phyloP scores from a whole-genome alignment of 192 early-diverging fungal species.

The Backusella psychrophila region DNA sequence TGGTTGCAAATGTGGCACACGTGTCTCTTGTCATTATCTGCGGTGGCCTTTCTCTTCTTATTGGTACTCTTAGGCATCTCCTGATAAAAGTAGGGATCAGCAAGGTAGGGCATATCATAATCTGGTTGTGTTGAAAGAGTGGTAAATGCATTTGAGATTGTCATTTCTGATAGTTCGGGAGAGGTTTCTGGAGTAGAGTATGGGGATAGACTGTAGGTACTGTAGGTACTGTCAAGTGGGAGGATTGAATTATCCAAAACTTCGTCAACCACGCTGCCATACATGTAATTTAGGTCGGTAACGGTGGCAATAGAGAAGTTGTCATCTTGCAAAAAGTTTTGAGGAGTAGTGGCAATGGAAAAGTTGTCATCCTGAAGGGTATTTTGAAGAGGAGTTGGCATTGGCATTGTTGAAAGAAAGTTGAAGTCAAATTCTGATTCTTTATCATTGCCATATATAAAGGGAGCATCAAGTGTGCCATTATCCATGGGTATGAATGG shows the following conservation, averaged over 20 bases:
- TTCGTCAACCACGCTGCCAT: neutral
- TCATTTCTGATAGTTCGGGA: conserved; percentile 1
- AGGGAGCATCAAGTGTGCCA: neutral
- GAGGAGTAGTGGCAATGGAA: neutral
- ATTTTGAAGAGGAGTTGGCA: neutral
- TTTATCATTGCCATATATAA: neutral
- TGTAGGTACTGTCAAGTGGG: neutral
- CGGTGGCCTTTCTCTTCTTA: neutral
- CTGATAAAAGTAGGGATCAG: conserved; percentile 4
- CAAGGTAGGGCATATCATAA: conserved; percentile 4
- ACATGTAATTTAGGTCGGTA: neutral
- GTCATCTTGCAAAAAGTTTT: conserved; percentile 11
- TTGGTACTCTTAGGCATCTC: neutral
- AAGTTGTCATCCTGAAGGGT: neutral
- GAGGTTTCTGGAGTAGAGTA: conserved; percentile 8
- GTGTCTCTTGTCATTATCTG: conserved; percentile 10
- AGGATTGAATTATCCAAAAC: neutral
- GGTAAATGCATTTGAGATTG: neutral
- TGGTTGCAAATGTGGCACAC: conserved; percentile 12
- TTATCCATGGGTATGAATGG: neutral
- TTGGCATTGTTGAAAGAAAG: neutral
- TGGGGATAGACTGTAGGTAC: neutral
- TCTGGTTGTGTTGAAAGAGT: neutral
- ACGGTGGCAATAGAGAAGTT: conserved; percentile 19
- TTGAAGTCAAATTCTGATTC: neutral